These are phyloP conservation scores for Balansia obtecta DNA, from an alignment of 2,329 filamentous ascomycete genomes.

Conservation along the genomic window DNA sequence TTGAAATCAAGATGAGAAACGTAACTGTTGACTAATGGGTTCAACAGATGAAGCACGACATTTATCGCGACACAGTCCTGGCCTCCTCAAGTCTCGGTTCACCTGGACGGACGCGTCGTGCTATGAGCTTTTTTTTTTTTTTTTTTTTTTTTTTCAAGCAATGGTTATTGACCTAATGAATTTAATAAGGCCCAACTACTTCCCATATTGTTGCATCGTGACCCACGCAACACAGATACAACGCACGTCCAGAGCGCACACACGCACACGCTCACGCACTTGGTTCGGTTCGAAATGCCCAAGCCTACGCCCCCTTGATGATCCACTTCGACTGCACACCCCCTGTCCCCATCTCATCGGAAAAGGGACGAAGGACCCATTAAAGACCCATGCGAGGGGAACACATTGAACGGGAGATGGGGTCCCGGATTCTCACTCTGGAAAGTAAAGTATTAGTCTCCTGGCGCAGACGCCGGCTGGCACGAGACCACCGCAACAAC, in stretches of 20 bases:
- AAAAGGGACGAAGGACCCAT: constrained; percentile 1
- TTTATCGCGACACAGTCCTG: neutral
- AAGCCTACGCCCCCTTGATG: neutral
- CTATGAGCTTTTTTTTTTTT: neutral
- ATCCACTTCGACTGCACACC: neutral
- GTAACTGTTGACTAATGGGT: neutral
- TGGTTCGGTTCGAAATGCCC: neutral
- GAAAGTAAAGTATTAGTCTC: neutral
- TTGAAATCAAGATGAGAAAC: neutral
- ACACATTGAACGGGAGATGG: constrained; percentile 2
- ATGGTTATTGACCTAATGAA: neutral
- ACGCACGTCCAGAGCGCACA: neutral
- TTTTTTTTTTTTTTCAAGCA: too few relatives aligned
- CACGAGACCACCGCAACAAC: neutral
- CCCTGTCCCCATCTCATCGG: constrained; percentile 5
- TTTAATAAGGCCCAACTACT: neutral
- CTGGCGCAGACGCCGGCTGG: neutral
- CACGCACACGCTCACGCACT: neutral
- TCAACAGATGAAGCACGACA: neutral
- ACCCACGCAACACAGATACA: neutral
- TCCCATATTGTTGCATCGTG: neutral
- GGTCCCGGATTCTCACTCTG: neutral
- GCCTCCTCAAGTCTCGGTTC: too few relatives aligned
- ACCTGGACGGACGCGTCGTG: neutral
- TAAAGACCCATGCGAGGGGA: constrained; percentile 1